phyloP scores from a whole-genome alignment of 2,329 filamentous ascomycete species.

The Emmonsiellopsis sp. region DNA sequence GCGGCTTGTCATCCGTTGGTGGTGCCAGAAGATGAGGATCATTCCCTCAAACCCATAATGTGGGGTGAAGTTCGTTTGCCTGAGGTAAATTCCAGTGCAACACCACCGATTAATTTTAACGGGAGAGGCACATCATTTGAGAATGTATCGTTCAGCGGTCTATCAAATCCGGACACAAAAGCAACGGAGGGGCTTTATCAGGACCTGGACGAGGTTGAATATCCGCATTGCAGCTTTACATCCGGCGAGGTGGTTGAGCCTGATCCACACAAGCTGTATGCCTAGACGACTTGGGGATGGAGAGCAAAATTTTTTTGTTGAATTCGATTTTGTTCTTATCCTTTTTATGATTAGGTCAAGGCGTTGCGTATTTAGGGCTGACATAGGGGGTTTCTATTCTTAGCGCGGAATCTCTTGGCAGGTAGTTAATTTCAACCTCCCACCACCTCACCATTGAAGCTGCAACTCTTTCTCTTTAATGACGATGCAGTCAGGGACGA shows the following conservation, averaged over 20 bases:
- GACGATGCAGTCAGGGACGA: too few relatives aligned
- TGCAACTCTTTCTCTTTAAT: too few relatives aligned
- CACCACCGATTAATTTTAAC: too few relatives aligned
- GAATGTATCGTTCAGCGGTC: neutral
- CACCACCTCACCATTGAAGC: too few relatives aligned
- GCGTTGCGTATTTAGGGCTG: too few relatives aligned
- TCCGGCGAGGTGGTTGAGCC: neutral
- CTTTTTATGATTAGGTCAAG: too few relatives aligned
- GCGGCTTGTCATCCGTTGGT: conserved; percentile 22
- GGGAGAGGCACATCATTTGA: neutral
- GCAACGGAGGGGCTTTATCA: neutral
- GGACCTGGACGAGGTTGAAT: neutral
- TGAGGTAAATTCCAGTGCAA: neutral
- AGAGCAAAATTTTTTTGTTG: too few relatives aligned
- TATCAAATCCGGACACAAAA: too few relatives aligned
- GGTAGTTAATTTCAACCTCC: neutral
- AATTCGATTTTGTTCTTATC: too few relatives aligned
- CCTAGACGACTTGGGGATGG: too few relatives aligned
- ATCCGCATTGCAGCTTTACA: neutral
- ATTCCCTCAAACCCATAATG: neutral
- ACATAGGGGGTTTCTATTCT: too few relatives aligned
- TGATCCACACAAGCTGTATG: neutral
- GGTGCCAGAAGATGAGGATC: conserved; percentile 12
- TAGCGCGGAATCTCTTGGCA: neutral
- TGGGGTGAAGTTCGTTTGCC: neutral